A percentile compares a stretch with the other conserved stretches of the same genome.
Evolutionary conservation across 495 filamentous ascomycete genomes (phyloP).

Genomic region (Cercophora samala): DNA sequence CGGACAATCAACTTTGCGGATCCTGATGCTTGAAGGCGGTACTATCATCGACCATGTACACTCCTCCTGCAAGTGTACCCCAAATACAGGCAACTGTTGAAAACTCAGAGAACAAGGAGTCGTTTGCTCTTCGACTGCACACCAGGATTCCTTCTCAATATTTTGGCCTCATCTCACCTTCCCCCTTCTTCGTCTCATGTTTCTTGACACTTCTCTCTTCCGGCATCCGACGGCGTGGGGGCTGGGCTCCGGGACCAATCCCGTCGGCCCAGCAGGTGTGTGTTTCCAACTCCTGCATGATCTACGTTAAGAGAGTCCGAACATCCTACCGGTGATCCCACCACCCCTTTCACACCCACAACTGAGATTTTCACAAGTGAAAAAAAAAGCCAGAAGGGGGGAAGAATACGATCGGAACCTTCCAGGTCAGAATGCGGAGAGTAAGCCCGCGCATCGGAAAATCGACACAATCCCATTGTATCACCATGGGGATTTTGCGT

Average conservation of each 20-base stretch:
- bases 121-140: not conserved
- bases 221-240: slow-evolving; percentile 16
- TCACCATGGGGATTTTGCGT: not conserved
- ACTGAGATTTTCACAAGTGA: not conserved
- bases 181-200: slow-evolving; percentile 15
- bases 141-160: not conserved
- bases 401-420: not conserved
- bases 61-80: not conserved
- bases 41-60: not conserved
- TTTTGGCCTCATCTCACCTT: not conserved
- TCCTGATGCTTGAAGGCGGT: not conserved
- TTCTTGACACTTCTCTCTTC: slow-evolving; percentile 14
- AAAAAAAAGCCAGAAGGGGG: not conserved
- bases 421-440: not conserved
- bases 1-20: too few species aligned
- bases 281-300: slow-evolving; percentile 27
- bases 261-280: not conserved
- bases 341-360: not conserved
- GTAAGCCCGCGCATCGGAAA: not conserved
- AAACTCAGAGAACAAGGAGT: not conserved
- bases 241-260: not conserved
- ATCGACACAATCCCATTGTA: not conserved
- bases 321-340: not conserved
- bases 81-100: not conserved
- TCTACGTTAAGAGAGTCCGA: slow-evolving; percentile 8